phyloP scores from a whole-genome alignment of 2,329 filamentous ascomycete genomes.

The Verticillium klebahnii region DNA sequence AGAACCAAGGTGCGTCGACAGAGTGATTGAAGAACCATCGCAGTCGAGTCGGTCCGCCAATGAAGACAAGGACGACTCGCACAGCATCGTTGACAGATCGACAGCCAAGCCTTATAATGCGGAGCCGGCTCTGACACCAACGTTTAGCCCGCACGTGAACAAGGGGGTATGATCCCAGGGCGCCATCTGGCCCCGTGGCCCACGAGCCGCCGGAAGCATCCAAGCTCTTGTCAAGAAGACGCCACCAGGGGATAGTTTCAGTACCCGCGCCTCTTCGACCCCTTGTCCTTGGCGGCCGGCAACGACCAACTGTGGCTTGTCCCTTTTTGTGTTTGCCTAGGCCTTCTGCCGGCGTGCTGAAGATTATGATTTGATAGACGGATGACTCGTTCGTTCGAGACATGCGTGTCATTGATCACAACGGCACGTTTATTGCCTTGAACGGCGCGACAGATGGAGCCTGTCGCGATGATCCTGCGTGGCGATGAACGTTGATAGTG shows the following conservation, averaged over 20 bases:
- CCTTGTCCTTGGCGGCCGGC: background rate
- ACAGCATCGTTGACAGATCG: background rate
- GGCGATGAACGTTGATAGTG: background rate
- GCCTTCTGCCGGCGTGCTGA: background rate
- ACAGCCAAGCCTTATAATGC: background rate
- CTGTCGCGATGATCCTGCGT: background rate
- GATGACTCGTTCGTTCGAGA: background rate
- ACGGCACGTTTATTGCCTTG: background rate
- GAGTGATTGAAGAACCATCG: background rate
- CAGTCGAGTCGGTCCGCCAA: background rate
- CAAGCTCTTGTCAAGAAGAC: background rate
- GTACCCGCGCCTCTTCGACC: background rate
- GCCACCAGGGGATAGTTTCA: background rate
- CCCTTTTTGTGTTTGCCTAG: background rate
- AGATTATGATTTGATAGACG: background rate
- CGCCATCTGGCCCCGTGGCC: background rate
- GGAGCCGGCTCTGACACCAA: background rate
- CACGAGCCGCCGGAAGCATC: background rate
- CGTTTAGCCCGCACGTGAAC: background rate
- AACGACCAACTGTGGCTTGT: background rate
- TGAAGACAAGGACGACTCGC: background rate
- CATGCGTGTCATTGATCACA: background rate
- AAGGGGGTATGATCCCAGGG: background rate
- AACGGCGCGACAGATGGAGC: background rate
- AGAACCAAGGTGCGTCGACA: background rate